Conservation (phyloP, 2,329 filamentous ascomycete genomes). For the Trichoderma sp. region DNA sequence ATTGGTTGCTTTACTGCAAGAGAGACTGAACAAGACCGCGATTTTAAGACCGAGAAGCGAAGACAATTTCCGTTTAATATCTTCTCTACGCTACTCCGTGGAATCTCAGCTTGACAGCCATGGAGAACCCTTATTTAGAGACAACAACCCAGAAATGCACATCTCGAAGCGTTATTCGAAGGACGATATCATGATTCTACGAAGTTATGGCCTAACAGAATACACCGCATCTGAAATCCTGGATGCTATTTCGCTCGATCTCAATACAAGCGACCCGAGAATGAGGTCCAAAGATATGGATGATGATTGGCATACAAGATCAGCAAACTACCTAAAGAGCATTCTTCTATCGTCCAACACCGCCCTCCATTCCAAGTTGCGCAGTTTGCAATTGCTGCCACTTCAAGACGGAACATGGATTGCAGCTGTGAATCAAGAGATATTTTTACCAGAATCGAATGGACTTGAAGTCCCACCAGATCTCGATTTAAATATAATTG, state of each 20-base stretch:
- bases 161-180: not conserved
- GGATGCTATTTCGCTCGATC: not conserved
- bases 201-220: not conserved
- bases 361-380: not conserved
- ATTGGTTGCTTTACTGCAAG: not conserved
- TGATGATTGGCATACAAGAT: not conserved
- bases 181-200: not conserved
- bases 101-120: not conserved
- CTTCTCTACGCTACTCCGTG: not conserved
- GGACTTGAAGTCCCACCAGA: not conserved
- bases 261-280: not conserved
- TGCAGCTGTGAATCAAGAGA: not conserved
- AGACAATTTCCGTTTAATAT: not conserved
- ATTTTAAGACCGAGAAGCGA: not conserved
- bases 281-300: not conserved
- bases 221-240: not conserved
- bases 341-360: not conserved
- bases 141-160: not conserved
- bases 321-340: not conserved
- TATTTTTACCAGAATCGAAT: not conserved
- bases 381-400: not conserved
- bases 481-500: not conserved
- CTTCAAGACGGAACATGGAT: not conserved
- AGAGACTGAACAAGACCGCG: not conserved
- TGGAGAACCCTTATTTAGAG: not conserved